Evolutionary conservation across 148 eudicot genomes (phyloP), one percentile per base, ranked within the genome.

Genomic region (Rheum nobile): DNA sequence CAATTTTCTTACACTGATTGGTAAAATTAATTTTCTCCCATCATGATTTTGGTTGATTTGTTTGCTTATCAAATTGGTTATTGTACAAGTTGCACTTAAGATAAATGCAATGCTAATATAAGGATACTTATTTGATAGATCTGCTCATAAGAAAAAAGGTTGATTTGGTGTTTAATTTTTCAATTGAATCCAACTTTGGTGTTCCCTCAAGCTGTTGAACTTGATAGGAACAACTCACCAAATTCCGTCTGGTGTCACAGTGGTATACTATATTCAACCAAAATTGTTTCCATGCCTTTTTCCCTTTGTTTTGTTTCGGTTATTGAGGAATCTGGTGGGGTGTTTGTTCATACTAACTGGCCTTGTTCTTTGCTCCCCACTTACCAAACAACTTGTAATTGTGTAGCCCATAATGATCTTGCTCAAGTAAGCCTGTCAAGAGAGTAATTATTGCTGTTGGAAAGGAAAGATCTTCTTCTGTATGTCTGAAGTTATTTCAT

Each of bases 381-480:
- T 65, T n/a, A 65, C 70, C 70, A 65, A 65, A 65, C 70, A 65
- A 65, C 70, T 3, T 32, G 8, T 13, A 65, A 34, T 34, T 61
- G 67, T 61, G 19, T 61, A 22, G 67, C 35, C 37, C 21, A 65
- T 65, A 17, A 65, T 65, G n/a, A 65, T 65, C 41, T 65, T 65
- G 19, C 41, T 32, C 70, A 65, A 65, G 70, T 61, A 65, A 65
- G 70, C 70, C 70, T 65, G 70, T 65, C 70, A 34, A 65, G 41
- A 16, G 70, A 65, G 70, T 65, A 31, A 65, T 65, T 14, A 65
- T 65, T 65, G 7, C 41, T 32, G 41, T 65, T 65, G 70, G 41
- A 65, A 65, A 65, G 70, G 70, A 16, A 65, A 17, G 4, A 65
- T 65, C 70, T 65, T 19, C 70, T 65, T 65, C 32, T 65, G 70